Percentiles rank a stretch among this genome's conserved stretches.
Evolutionary conservation across 2,329 filamentous ascomycete species (phyloP).

Genomic region (Penicillium sp.): DNA sequence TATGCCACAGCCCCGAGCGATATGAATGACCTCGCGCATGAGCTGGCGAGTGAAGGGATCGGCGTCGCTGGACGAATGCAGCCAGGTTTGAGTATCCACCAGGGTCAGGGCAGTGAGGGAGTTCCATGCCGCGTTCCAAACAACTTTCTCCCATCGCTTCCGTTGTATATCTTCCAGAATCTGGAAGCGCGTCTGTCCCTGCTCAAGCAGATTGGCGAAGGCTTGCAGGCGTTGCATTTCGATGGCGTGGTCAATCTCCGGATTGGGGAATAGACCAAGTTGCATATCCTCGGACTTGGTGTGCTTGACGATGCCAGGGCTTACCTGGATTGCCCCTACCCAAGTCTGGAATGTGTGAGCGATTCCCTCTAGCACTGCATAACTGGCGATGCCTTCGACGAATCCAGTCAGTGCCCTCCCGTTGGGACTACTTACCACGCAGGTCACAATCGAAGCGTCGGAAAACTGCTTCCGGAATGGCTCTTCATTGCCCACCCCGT

Average conservation of each 20-base stretch:
- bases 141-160: conserved; percentile 43
- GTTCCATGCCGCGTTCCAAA: conserved; percentile 46
- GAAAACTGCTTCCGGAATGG: conserved; percentile 37
- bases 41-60: conserved; percentile 38
- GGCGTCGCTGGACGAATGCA: conserved; percentile 42
- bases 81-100: conserved; percentile 44
- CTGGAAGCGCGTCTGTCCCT: conserved; percentile 43
- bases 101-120: conserved; percentile 44
- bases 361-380: background rate
- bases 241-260: conserved; percentile 16
- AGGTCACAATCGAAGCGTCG: conserved; percentile 34
- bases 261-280: conserved; percentile 53
- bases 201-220: conserved; percentile 43
- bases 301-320: conserved; percentile 52
- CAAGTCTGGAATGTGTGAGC: conserved; percentile 25
- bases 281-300: conserved; percentile 55
- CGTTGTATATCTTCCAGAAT: conserved; percentile 37
- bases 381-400: no score
- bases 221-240: conserved; percentile 43
- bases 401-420: no score
- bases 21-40: conserved; percentile 46
- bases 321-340: conserved; percentile 53
- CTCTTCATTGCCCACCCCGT: conserved; percentile 45
- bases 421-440: conserved; percentile 41
- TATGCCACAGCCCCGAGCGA: conserved; percentile 42